Base-by-base conservation (phyloP, 345 rosid species). In the Punica granatum region DNA sequence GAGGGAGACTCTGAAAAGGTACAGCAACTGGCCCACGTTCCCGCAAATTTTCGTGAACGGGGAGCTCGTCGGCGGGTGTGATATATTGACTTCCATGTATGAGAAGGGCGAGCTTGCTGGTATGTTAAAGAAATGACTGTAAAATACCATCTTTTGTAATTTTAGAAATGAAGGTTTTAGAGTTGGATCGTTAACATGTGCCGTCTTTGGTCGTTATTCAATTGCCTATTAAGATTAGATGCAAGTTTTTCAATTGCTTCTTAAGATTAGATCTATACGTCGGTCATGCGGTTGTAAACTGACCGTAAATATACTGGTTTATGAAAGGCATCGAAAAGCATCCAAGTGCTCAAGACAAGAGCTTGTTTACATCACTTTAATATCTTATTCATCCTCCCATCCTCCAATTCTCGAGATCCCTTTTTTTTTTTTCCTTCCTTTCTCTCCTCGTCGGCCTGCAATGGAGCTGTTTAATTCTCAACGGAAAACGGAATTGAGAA, bases 21-120 rank as follows among this genome's bases (percentile, higher is more conserved):
- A 89, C 42, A 93, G 96, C 70, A 93, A 80, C 65, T 89, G 98
- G 98, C 96, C 96, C 18, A 90, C 98, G 37, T 87, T 93, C 71
- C 96, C 97, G 0, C 98, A 90, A 67, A 67, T 90, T 16, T 93
- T 88, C 69, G 87, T 85, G 67, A 76, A 83, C 43, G 98, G 97
- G 5, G 94, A 93, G 66, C 76, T 93, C 75, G 41, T 93, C 7
- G 98, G 96, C 35, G 94, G 97, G 39, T 90, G 92, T 59, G 96
- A 93, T 77, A 90, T 93, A 70, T 74, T 93, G 72, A 79, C 86
- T 42, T 83, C 91, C 12, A 89, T 90, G 92, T 69, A 82, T 32
- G 94, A 93, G 73, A 90, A 80, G 59, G 97, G 97, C 7, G 96
- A 90, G 81, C 87, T 93, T 68, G 75, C 83, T 51, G 66, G 83